Conservation (phyloP, 2,329 filamentous ascomycete species). For the Tolypocladium sp. region DNA sequence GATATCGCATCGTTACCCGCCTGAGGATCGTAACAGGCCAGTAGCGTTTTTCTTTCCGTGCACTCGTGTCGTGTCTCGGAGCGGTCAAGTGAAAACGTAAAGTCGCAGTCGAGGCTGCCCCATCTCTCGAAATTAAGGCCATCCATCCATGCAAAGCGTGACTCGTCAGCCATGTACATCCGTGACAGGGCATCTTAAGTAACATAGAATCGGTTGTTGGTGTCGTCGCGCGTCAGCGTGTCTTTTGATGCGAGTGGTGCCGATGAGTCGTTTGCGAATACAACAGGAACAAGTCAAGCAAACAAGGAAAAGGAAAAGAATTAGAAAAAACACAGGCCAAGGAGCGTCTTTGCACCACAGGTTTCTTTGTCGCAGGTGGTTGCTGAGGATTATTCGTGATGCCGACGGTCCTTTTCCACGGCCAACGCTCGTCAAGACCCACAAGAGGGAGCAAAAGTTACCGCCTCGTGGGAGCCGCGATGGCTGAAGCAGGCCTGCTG, state of each 20-base stretch:
- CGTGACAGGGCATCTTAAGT: slow-evolving; percentile 23
- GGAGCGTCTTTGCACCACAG: slow-evolving; percentile 7
- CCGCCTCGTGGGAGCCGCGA: slow-evolving; percentile 31
- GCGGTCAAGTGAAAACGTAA: slow-evolving; percentile 12
- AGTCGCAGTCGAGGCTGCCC: slow-evolving; percentile 8
- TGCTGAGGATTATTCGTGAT: neutral
- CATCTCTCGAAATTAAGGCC: slow-evolving; percentile 22
- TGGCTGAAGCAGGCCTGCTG: slow-evolving; percentile 35
- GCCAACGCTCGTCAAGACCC: neutral
- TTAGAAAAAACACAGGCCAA: slow-evolving; percentile 2
- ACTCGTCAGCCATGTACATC: slow-evolving; percentile 35
- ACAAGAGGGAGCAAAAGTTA: slow-evolving; percentile 11
- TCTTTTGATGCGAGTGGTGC: slow-evolving; percentile 16
- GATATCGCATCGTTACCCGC: slow-evolving; percentile 19
- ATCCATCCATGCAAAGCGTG: slow-evolving; percentile 30
- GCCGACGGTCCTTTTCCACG: neutral
- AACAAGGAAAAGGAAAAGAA: slow-evolving; percentile 9
- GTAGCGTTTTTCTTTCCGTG: slow-evolving; percentile 19
- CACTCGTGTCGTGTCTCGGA: slow-evolving; percentile 20
- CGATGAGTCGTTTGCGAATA: slow-evolving; percentile 19
- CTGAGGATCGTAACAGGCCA: slow-evolving; percentile 27
- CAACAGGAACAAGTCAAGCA: slow-evolving; percentile 14
- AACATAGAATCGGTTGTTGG: slow-evolving; percentile 21
- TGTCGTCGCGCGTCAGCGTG: slow-evolving; percentile 28
- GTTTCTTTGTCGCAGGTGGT: slow-evolving; percentile 1